Evolutionary conservation across 2,329 filamentous ascomycete species (phyloP).

Genomic region (Aureobasidium sp.): DNA sequence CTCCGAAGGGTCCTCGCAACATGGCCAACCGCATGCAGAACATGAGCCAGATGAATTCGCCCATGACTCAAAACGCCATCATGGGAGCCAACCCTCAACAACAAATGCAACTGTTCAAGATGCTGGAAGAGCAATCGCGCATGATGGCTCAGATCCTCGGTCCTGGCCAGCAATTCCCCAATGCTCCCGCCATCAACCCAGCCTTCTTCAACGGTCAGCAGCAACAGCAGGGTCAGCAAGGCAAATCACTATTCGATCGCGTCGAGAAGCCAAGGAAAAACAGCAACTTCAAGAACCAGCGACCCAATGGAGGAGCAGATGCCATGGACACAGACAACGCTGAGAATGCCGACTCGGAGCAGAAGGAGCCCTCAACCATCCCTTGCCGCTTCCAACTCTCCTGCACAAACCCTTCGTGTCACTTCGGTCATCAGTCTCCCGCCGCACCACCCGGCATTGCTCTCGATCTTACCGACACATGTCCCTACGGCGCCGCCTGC

Average conservation of each 20-base stretch:
- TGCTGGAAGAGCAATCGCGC: conserved; percentile 59
- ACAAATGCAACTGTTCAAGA: conserved; percentile 63
- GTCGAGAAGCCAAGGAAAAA: conserved; percentile 51
- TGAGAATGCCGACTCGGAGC: conserved; percentile 45
- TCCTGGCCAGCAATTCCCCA: conserved; percentile 32
- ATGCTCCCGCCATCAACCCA: conserved; percentile 45
- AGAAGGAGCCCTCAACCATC: conserved; percentile 46
- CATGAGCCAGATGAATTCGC: conserved; percentile 26
- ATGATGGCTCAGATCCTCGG: conserved; percentile 66
- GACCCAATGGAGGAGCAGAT: conserved; percentile 14
- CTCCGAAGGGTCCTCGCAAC: conserved; percentile 57
- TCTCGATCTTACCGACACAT: conserved; percentile 72
- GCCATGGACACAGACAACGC: conserved; percentile 22
- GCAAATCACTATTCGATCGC: conserved; percentile 64
- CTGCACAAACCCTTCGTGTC: conserved; percentile 84
- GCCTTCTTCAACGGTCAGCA: conserved; percentile 37
- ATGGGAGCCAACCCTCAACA: conserved; percentile 51
- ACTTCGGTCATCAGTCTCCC: conserved; percentile 89
- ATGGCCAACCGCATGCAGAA: conserved; percentile 39
- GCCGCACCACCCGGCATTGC: conserved; percentile 69
- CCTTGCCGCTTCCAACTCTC: conserved; percentile 84
- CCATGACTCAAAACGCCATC: conserved; percentile 41
- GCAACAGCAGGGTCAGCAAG: conserved; percentile 13
- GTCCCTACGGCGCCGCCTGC: conserved; percentile 81
- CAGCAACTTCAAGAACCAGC: conserved; percentile 40